Base-by-base conservation (phyloP, 495 filamentous ascomycete species). In the Penicillium salamii region DNA sequence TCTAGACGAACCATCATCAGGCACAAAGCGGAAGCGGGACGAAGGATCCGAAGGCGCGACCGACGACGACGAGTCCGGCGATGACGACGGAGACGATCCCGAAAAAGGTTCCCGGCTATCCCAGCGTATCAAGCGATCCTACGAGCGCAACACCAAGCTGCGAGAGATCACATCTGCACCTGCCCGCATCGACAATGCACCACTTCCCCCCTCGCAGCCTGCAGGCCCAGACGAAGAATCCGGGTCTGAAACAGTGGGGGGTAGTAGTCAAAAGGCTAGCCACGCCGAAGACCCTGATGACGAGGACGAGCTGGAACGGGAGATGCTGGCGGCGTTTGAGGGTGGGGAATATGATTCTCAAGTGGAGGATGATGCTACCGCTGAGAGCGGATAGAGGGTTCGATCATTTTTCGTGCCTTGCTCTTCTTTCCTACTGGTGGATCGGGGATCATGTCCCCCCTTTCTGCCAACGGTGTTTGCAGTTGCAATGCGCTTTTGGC, bases 301-400 rank as follows among this genome's bases (percentile, higher is more conserved):
- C 15, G 77, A 84, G 23, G 84, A 81, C 36, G 84, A 78, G 35
- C 63, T 88, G 15, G 85, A 87, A 59, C 78, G 79, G 9, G 83
- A 89, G 52, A 75, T 90, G 64, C 59, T 84, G 58, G 84, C 83
- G 0, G 85, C 83, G 35, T 78, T 88, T 41, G 82, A 84, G 47
- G 77, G 78, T 9, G 70, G 67, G 3, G 70, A 72, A 6, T 66
- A 58, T 52, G 65, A 72, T 37, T 45, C 54, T 7, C 56, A 59
- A 26, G 65, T 53, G n/a, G 68, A 71, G 33, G 64, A 57, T 28
- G 56, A 65, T 17, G 32, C 49, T 37, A 61, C 54, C 7, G 58
- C 54, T 7, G 68, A 71, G 17, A 63, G 66, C 44, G 62, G 58
- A 13, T 70, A 41, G 34, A 43, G 5, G 17, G 7, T 15, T 28